Evolutionary conservation across 495 filamentous ascomycete genomes (phyloP), one percentile per base, ranked within the genome.

Genomic region (Penicillium silybi): DNA sequence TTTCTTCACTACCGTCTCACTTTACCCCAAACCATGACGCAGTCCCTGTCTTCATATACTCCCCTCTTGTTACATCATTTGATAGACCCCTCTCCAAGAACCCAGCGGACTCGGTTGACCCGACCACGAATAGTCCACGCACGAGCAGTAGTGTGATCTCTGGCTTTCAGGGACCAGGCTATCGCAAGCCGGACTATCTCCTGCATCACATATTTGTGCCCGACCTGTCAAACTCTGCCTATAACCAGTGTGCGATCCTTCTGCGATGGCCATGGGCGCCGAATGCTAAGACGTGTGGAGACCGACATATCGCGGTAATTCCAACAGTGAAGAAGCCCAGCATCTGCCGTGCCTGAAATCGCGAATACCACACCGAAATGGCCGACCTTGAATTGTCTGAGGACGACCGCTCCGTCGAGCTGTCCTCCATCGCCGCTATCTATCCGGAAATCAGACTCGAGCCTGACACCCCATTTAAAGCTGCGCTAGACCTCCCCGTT

Each of bases 401-500:
- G 19, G 87, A 89, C 60, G 81, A 87, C 53, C 88, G 93, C 48
- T 77, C 84, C 16, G 75, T 85, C 15, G 93, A 98, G 69, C 77
- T 98, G 43, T 83, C 80, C 41, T 83, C 90, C n/a, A 83, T 97
- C 40, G 75, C 78, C 13, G 87, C 91, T 59, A 97, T 98, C 55
- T 98, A 82, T 56, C 92, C 92, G 17, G 93, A 98, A 66, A 81
- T 96, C 15, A 74, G 76, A 26, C 68, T 87, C 27, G 77, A 83
- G 46, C 70, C 79, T 4, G 61, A 78, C 4, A 57, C 54, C 4
- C 80, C 80, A 2, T 86, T 85, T 64, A 78, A 76, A 44, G 83
- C 88, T 2, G 78, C 77, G 6, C 75, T 97, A 47, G 84, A 88
- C 20, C 68, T 97, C 0, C 80, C 84, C 6, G 86, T 96, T 44